A percentile compares a stretch with the other conserved stretches of the same genome.
These are phyloP conservation scores for Fusarium pininemorale DNA, from an alignment of 2,329 filamentous ascomycete species.

Conservation along the genomic window DNA sequence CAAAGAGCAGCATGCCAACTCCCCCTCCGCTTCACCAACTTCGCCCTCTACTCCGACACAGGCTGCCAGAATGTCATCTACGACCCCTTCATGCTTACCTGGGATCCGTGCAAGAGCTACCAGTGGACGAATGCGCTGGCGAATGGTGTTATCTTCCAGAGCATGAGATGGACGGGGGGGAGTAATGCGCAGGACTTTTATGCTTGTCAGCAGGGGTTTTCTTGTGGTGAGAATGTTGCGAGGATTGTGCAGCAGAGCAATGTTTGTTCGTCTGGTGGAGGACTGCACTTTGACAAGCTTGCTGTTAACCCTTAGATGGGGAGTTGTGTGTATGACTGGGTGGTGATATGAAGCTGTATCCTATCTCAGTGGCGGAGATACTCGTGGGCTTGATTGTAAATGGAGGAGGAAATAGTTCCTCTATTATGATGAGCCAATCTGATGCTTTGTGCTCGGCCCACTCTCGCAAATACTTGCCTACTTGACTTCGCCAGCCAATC, in stretches of 20 bases:
- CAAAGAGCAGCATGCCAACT: background rate
- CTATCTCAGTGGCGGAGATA: too few relatives aligned
- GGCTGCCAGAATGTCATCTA: background rate
- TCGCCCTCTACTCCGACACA: background rate
- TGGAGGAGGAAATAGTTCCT: background rate
- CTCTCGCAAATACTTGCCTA: background rate
- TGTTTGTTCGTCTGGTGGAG: background rate
- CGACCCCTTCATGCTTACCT: background rate
- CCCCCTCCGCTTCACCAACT: background rate
- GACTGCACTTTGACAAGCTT: background rate
- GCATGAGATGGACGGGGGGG: background rate
- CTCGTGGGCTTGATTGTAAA: background rate
- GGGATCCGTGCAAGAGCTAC: background rate
- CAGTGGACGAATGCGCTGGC: background rate
- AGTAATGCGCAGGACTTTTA: background rate
- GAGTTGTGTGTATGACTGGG: background rate
- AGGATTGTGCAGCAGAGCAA: background rate
- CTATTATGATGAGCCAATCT: fast-evolving
- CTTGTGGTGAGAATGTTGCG: background rate
- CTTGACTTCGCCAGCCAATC: background rate
- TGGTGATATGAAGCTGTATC: fast-evolving
- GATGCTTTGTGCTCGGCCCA: fast-evolving
- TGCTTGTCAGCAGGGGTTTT: background rate
- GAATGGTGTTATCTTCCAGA: background rate
- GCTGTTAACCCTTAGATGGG: background rate